A percentile compares a stretch with the other conserved stretches of the same genome.
Evolutionary conservation across 148 eudicot genomes (phyloP).

Genomic region (Bassia scoparia): DNA sequence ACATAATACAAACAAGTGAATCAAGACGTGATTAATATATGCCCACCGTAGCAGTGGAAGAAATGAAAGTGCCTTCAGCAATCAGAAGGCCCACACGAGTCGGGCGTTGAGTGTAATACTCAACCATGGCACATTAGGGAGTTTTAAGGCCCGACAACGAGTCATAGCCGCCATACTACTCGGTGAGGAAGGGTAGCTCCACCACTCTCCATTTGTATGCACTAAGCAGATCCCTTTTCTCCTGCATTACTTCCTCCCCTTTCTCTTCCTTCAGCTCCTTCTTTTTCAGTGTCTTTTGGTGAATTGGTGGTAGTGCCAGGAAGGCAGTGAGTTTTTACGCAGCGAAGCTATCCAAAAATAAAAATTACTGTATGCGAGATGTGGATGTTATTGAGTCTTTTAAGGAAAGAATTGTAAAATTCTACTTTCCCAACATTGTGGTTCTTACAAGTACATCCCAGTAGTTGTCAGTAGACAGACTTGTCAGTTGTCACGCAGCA

Average conservation of each 20-base stretch:
- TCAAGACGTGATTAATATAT: too few relatives aligned
- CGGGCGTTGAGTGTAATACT: slow-evolving; percentile 67
- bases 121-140: slow-evolving; percentile 51
- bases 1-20: too few relatives aligned
- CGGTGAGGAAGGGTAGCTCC: slow-evolving; percentile 53
- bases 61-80: slow-evolving; percentile 63
- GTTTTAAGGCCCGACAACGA: slow-evolving; percentile 64
- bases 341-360: too few relatives aligned
- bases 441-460: too few relatives aligned
- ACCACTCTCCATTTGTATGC: slow-evolving; percentile 64
- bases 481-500: too few relatives aligned
- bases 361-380: too few relatives aligned
- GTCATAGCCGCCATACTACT: slow-evolving; percentile 76
- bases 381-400: too few relatives aligned
- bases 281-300: background rate
- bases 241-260: background rate
- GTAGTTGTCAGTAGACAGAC: too few relatives aligned
- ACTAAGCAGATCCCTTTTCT: slow-evolving; percentile 29
- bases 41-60: slow-evolving; percentile 66
- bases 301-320: too few relatives aligned
- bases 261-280: background rate
- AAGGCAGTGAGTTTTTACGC: background rate
- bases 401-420: too few relatives aligned
- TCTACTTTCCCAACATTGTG: too few relatives aligned
- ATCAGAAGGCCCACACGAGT: slow-evolving; percentile 65